These are phyloP conservation scores for Heterobasidion irregulare DNA, from an alignment of 1,284 basidiomycete species.

Conservation along the genomic window DNA sequence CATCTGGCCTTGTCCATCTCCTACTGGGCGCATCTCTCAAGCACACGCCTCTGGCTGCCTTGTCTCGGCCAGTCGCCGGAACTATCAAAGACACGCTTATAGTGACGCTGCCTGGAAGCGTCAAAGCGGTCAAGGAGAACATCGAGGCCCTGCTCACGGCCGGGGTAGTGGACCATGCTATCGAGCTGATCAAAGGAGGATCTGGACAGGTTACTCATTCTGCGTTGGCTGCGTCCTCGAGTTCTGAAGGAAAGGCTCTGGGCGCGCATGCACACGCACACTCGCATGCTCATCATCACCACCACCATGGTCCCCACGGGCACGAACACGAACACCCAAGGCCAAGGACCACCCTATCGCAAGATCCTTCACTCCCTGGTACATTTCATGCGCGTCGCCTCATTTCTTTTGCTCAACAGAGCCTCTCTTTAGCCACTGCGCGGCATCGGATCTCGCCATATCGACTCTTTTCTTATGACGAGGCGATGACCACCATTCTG, in stretches of 20 bases:
- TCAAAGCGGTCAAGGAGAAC: conserved; percentile 79
- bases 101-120: conserved; percentile 76
- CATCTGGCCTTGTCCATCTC: conserved; percentile 75
- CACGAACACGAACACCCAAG: conserved; percentile 35
- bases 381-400: conserved; percentile 15
- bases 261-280: conserved; percentile 5
- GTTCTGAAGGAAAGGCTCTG: too few relatives aligned
- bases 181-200: conserved; percentile 70
- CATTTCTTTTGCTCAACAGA: conserved; percentile 5
- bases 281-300: conserved; percentile 26
- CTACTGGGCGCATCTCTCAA: conserved; percentile 60
- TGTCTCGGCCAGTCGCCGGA: conserved; percentile 78
- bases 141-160: conserved; percentile 51
- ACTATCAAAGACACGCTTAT: conserved; percentile 61
- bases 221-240: background rate
- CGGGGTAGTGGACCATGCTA: conserved; percentile 59
- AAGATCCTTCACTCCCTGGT: conserved; percentile 64
- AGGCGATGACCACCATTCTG: conserved; percentile 54
- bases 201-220: conserved; percentile 55
- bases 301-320: conserved; percentile 35
- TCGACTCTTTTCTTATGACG: conserved; percentile 57
- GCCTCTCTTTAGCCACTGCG: conserved; percentile 37
- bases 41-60: conserved; percentile 73
- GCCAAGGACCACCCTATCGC: conserved; percentile 48
- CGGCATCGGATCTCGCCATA: conserved; percentile 74